A percentile compares a stretch with the other conserved stretches of the same genome.
These are phyloP conservation scores for Amanita molliuscula DNA, from an alignment of 768 basidiomycete species.

Conservation along the genomic window DNA sequence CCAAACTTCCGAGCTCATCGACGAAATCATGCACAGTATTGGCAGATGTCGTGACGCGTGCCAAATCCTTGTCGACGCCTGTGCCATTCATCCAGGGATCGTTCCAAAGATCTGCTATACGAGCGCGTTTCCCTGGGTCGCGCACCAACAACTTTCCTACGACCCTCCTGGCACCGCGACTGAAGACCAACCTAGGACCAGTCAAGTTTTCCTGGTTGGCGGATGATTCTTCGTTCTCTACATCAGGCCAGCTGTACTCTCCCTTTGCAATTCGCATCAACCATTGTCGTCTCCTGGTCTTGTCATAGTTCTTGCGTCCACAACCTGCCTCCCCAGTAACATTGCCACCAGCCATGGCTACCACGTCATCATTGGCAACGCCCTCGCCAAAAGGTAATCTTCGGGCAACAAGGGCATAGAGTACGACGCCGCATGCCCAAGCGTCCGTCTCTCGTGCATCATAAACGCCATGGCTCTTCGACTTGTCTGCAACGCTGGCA, in stretches of 20 bases:
- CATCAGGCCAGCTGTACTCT: constrained; percentile 63
- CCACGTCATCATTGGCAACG: constrained; percentile 17
- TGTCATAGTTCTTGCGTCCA: constrained; percentile 10
- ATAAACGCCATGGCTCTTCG: constrained; percentile 33
- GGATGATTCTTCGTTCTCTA: background rate
- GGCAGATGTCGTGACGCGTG: constrained; percentile 1
- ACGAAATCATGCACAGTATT: constrained; percentile 9
- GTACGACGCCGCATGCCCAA: constrained; percentile 85
- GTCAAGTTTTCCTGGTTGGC: constrained; percentile 21
- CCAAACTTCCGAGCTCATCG: constrained; percentile 5
- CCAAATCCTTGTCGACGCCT: constrained; percentile 10
- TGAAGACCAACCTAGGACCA: constrained; percentile 26
- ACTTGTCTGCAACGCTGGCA: background rate
- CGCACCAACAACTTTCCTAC: constrained; percentile 58
- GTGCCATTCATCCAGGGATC: constrained; percentile 36
- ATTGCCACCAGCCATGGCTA: constrained; percentile 31
- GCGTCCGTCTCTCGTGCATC: constrained; percentile 81
- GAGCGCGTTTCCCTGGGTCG: constrained; percentile 55
- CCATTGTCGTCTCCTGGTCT: constrained; percentile 39
- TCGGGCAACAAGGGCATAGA: constrained; percentile 67
- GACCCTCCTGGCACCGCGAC: constrained; percentile 38
- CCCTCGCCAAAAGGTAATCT: constrained; percentile 66
- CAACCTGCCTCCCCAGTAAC: constrained; percentile 14
- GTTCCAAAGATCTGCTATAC: constrained; percentile 54
- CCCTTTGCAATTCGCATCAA: constrained; percentile 75